A percentile compares a stretch with the other conserved stretches of the same genome.
Conservation (phyloP, 768 basidiomycete species). For the Podaxis mareebaensis region DNA sequence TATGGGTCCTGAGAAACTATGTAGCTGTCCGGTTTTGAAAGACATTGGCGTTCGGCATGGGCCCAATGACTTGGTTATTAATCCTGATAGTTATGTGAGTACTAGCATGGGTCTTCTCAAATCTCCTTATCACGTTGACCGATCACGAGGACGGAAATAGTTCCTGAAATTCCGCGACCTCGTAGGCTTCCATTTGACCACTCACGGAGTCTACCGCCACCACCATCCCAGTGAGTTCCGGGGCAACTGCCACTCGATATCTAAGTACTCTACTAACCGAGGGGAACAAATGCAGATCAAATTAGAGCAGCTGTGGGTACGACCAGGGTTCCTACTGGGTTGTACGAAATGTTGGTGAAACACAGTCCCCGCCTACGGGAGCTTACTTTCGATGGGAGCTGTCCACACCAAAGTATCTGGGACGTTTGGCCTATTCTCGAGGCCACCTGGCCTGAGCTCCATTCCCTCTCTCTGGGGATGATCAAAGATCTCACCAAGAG, state of each 20-base stretch:
- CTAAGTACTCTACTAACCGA: background rate
- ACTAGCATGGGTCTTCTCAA: background rate
- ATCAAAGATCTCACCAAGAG: background rate
- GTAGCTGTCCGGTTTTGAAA: slow-evolving; percentile 6
- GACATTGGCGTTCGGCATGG: slow-evolving; percentile 9
- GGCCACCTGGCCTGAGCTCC: slow-evolving; percentile 7
- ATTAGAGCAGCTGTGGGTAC: background rate
- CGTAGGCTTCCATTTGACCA: slow-evolving; percentile 1
- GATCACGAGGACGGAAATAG: background rate
- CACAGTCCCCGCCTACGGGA: slow-evolving; percentile 3
- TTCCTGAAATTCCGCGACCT: background rate
- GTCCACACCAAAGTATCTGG: slow-evolving; percentile 5
- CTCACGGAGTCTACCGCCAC: background rate
- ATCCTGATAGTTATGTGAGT: slow-evolving; percentile 1
- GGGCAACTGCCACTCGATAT: no score
- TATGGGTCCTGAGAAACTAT: background rate
- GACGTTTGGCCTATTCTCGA: slow-evolving; percentile 2
- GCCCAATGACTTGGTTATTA: slow-evolving; percentile 3
- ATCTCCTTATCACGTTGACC: background rate
- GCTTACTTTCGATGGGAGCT: slow-evolving; percentile 8
- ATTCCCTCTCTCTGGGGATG: slow-evolving; percentile 4
- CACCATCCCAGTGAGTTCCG: slow-evolving; percentile 6
- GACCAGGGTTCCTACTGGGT: background rate
- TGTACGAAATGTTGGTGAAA: slow-evolving; percentile 5
- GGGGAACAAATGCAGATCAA: background rate